Evolutionary conservation across 1,284 basidiomycete species (phyloP).

Genomic region (Tilletia indica): DNA sequence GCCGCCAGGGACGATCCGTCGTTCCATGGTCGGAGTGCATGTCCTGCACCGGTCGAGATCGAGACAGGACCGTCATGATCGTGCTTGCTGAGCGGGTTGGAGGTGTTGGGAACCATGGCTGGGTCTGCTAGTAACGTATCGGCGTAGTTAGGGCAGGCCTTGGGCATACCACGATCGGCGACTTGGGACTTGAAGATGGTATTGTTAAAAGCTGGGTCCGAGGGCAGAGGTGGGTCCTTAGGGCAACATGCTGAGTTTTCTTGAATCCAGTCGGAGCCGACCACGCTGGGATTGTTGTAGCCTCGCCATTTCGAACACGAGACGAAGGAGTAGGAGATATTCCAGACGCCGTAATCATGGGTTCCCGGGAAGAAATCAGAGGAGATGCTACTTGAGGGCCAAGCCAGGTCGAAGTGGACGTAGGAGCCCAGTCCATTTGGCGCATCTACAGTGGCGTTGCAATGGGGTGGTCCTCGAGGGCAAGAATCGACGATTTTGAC

Average conservation of each 20-base stretch:
- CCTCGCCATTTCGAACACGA: constrained; percentile 39
- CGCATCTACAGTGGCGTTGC: constrained; percentile 31
- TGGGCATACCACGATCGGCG: background rate
- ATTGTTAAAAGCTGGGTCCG: constrained; percentile 3
- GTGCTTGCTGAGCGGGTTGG: constrained; percentile 10
- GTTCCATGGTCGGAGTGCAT: too few species aligned
- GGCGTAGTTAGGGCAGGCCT: constrained; percentile 3
- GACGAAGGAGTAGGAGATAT: constrained; percentile 33
- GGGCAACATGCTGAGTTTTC: constrained; percentile 41
- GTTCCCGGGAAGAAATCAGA: constrained; percentile 38
- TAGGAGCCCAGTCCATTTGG: constrained; percentile 37
- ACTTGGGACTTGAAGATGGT: background rate
- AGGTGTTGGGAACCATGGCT: constrained; percentile 18
- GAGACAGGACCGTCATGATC: constrained; percentile 3
- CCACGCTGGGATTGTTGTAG: constrained; percentile 31
- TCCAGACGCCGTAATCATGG: constrained; percentile 47
- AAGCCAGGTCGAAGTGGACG: constrained; percentile 48
- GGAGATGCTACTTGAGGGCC: constrained; percentile 37
- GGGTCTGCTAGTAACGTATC: constrained; percentile 11
- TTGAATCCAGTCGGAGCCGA: constrained; percentile 44
- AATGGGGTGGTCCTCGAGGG: constrained; percentile 35
- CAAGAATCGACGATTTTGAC: constrained; percentile 45
- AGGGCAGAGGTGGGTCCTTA: constrained; percentile 29
- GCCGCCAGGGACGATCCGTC: background rate
- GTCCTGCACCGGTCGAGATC: background rate